Evolutionary conservation across 352 stramenopile genomes (phyloP).

Genomic region (Phytophthora pseudosyringae): DNA sequence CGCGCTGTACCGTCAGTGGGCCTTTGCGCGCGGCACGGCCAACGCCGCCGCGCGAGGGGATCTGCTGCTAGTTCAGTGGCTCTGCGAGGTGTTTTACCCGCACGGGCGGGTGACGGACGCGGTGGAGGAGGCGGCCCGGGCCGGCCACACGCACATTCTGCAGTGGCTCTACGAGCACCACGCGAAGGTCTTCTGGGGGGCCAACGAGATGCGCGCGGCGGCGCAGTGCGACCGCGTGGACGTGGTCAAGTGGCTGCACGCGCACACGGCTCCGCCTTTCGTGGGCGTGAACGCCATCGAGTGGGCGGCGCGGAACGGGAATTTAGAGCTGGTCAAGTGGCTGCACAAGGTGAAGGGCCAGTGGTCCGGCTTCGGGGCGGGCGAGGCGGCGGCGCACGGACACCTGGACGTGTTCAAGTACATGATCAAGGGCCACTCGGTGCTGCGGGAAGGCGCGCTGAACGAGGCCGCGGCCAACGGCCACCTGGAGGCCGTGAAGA

Average conservation of each 20-base stretch:
- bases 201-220: constrained; percentile 40
- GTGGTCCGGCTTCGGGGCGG: constrained; percentile 45
- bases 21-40: constrained; percentile 30
- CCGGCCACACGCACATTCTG: constrained; percentile 28
- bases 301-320: constrained; percentile 39
- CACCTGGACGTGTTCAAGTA: constrained; percentile 47
- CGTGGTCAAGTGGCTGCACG: constrained; percentile 42
- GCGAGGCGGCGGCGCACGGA: constrained; percentile 38
- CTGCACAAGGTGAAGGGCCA: constrained; percentile 35
- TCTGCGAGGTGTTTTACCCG: constrained; percentile 32
- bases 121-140: constrained; percentile 29
- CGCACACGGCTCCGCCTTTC: constrained; percentile 33
- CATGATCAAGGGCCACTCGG: constrained; percentile 46
- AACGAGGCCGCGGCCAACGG: constrained; percentile 39
- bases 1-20: constrained; percentile 37
- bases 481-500: constrained; percentile 44
- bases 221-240: constrained; percentile 29
- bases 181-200: constrained; percentile 39
- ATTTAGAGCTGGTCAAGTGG: constrained; percentile 46
- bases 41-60: constrained; percentile 34
- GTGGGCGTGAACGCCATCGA: constrained; percentile 41
- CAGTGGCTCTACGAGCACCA: constrained; percentile 36
- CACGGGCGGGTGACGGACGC: constrained; percentile 34
- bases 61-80: constrained; percentile 33
- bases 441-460: constrained; percentile 27